phyloP scores from a whole-genome alignment of 441 rosid species.

The Croton setiger region DNA sequence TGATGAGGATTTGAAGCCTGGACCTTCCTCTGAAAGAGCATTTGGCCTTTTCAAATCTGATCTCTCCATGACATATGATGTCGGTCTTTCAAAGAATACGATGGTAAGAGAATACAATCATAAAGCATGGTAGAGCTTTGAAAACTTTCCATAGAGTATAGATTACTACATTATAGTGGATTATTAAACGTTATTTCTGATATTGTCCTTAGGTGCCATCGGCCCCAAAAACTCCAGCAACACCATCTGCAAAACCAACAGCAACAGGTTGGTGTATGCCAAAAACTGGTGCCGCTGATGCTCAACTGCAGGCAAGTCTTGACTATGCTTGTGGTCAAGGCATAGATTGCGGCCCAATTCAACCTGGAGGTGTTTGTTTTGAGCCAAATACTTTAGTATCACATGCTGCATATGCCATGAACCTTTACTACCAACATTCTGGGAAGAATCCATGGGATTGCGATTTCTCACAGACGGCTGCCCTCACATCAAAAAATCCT shows the following conservation, averaged over 20 bases:
- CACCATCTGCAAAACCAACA: slow-evolving; percentile 51
- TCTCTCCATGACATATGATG: no score
- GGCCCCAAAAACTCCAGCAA: slow-evolving; percentile 29
- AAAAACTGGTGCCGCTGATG: slow-evolving; percentile 41
- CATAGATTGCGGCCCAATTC: slow-evolving; percentile 67
- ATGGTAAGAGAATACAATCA: no score
- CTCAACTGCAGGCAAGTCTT: slow-evolving; percentile 64
- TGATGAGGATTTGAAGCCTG: no score
- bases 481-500: slow-evolving; percentile 64
- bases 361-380: slow-evolving; percentile 84
- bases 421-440: slow-evolving; percentile 66
- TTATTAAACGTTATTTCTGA: slow-evolving; percentile 1
- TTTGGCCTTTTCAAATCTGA: no score
- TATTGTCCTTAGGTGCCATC: slow-evolving; percentile 38
- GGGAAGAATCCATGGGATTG: slow-evolving; percentile 57
- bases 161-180: background rate
- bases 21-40: no score
- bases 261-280: slow-evolving; percentile 68
- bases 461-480: slow-evolving; percentile 74
- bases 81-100: no score
- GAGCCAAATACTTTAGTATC: slow-evolving; percentile 67
- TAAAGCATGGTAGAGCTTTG: no score
- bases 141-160: no score
- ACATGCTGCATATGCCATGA: slow-evolving; percentile 91
- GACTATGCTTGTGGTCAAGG: slow-evolving; percentile 89